Evolutionary conservation across 2,329 filamentous ascomycete species (phyloP).

Genomic region (Dothidotthia symphoricarpi): DNA sequence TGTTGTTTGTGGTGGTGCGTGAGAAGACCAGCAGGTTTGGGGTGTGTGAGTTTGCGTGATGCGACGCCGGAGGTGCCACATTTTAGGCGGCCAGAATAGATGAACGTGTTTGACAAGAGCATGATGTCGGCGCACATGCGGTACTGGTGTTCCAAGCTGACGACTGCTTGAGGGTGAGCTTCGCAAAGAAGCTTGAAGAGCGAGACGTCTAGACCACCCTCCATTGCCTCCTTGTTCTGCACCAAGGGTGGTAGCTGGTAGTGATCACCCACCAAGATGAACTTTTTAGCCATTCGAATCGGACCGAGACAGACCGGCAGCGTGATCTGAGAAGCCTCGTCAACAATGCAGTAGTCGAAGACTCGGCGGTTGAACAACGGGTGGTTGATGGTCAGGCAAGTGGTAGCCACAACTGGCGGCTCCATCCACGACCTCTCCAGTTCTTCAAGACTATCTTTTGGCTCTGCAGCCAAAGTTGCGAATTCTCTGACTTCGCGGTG

Average conservation of each 20-base stretch:
- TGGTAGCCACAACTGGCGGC: constrained; percentile 88
- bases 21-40: constrained; percentile 44
- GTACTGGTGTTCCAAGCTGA: constrained; percentile 92
- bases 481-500: constrained; percentile 86
- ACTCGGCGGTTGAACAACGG: constrained; percentile 80
- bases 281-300: constrained; percentile 86
- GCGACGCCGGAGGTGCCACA: constrained; percentile 81
- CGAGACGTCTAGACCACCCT: constrained; percentile 85
- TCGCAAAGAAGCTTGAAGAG: constrained; percentile 94
- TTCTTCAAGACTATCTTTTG: constrained; percentile 76
- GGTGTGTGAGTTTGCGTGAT: constrained; percentile 64
- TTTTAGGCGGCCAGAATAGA: constrained; percentile 86
- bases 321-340: constrained; percentile 97
- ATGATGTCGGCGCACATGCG: constrained; percentile 98
- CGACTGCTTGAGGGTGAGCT: constrained; percentile 79
- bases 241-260: constrained; percentile 94
- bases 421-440: constrained; percentile 81
- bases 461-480: constrained; percentile 71
- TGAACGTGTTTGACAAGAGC: constrained; percentile 86
- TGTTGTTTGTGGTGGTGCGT: constrained; percentile 33
- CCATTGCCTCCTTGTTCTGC: constrained; percentile 81
- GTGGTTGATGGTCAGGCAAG: constrained; percentile 89
- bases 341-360: constrained; percentile 98
- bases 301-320: constrained; percentile 91
- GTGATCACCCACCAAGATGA: constrained; percentile 94